Conservation (phyloP, 768 basidiomycete genomes). For the Kwoniella botswanensis region DNA sequence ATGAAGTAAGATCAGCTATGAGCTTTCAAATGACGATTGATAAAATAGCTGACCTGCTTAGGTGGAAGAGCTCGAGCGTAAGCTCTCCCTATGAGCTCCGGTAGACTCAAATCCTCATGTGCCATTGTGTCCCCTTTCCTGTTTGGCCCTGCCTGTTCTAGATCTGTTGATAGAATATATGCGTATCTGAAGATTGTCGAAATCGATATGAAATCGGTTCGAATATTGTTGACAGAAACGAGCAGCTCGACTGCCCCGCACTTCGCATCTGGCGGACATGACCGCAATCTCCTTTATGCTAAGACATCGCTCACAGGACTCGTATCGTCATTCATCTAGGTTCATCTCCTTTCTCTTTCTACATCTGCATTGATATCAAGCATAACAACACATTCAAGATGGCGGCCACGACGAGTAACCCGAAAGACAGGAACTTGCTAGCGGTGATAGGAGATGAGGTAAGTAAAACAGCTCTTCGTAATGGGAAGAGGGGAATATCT, state of each 20-base stretch:
- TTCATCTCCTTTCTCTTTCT: conserved; percentile 16
- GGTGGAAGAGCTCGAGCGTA: conserved; percentile 35
- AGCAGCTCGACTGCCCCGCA: conserved; percentile 11
- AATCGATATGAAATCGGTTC: no score
- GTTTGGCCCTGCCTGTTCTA: neutral
- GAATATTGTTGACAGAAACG: no score
- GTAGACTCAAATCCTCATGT: conserved; percentile 14
- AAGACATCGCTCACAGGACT: neutral
- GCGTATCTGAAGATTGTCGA: no score
- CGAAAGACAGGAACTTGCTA: conserved; percentile 74
- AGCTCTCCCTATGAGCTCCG: conserved; percentile 24
- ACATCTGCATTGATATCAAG: neutral
- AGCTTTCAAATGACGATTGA: neutral
- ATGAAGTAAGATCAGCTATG: neutral
- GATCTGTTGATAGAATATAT: no score
- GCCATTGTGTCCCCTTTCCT: conserved; percentile 23
- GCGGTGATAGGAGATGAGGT: conserved; percentile 99
- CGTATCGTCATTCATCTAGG: neutral
- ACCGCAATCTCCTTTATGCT: neutral
- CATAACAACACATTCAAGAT: conserved; percentile 10
- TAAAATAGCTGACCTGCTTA: conserved; percentile 25
- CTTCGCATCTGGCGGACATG: neutral
- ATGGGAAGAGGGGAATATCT: neutral
- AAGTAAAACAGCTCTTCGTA: conserved; percentile 28
- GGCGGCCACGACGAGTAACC: conserved; percentile 36